A percentile compares a stretch with the other conserved stretches of the same genome.
These are phyloP conservation scores for Dactylellina drechsleri DNA, from an alignment of 2,329 filamentous ascomycete species.

Conservation along the genomic window DNA sequence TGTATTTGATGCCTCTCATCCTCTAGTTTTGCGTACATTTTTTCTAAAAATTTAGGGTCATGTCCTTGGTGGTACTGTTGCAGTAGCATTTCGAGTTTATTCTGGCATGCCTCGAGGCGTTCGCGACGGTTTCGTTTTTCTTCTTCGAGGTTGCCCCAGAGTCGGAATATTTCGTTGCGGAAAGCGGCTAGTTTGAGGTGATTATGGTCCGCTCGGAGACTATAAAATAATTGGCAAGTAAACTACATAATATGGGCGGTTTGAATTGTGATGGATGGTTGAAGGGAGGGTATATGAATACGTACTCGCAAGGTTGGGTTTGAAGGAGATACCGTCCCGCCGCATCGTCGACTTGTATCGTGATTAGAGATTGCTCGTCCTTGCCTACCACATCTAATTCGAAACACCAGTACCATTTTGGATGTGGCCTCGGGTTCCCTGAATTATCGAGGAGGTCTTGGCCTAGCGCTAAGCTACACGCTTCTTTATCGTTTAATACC, in stretches of 20 bases:
- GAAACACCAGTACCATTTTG: constrained; percentile 50
- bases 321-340: constrained; percentile 34
- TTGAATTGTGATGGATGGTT: background rate
- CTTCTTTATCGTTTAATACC: constrained; percentile 21
- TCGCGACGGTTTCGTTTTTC: constrained; percentile 28
- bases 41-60: constrained; percentile 17
- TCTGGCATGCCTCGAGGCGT: constrained; percentile 5
- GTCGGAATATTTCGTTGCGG: constrained; percentile 30
- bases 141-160: constrained; percentile 51
- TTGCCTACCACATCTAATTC: constrained; percentile 44
- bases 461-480: constrained; percentile 14
- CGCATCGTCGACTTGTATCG: constrained; percentile 44
- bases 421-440: constrained; percentile 3
- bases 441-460: constrained; percentile 4
- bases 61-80: constrained; percentile 10
- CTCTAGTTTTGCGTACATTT: background rate
- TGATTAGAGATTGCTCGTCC: constrained; percentile 18
- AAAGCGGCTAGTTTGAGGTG: constrained; percentile 12
- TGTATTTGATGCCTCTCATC: constrained; percentile 9
- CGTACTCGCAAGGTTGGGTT: constrained; percentile 43
- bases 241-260: background rate
- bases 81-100: background rate
- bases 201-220: constrained; percentile 24
- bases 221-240: background rate
- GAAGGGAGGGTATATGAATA: background rate